Percentiles rank a stretch among this genome's conserved stretches.
Evolutionary conservation across 1,284 basidiomycete species (phyloP).

Genomic region (Trichosporon ovoides): DNA sequence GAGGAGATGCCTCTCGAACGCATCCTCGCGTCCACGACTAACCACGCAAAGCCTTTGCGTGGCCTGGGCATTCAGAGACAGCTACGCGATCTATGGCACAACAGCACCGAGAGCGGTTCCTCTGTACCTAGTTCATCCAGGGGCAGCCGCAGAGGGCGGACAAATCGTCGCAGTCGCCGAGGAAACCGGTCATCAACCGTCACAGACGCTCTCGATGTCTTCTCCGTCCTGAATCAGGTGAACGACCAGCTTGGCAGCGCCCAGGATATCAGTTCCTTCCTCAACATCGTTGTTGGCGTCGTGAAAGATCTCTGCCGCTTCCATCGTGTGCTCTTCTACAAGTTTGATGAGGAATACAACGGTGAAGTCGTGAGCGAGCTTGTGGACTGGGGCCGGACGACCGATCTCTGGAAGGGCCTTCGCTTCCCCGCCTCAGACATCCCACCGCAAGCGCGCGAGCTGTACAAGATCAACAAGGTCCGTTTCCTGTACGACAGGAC

Average conservation of each 20-base stretch:
- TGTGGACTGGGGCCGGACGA: slow-evolving; percentile 73
- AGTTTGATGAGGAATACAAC: slow-evolving; percentile 55
- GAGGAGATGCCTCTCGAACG: slow-evolving; percentile 55
- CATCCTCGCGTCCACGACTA: slow-evolving; percentile 69
- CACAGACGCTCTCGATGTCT: slow-evolving; percentile 67
- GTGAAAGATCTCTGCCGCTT: slow-evolving; percentile 79
- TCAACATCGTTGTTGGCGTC: slow-evolving; percentile 73
- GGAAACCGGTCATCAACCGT: slow-evolving; percentile 2
- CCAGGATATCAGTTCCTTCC: slow-evolving; percentile 63
- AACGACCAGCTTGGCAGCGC: slow-evolving; percentile 76
- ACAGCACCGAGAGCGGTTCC: background rate
- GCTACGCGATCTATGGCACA: background rate
- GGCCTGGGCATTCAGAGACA: slow-evolving; percentile 51
- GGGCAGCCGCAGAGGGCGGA: background rate
- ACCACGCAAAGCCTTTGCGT: slow-evolving; percentile 64
- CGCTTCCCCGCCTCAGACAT: slow-evolving; percentile 59
- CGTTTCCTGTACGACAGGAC: slow-evolving; percentile 73
- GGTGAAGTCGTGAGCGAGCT: slow-evolving; percentile 75
- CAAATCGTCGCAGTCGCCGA: background rate
- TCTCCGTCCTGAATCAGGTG: slow-evolving; percentile 73
- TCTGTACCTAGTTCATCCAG: background rate
- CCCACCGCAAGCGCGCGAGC: slow-evolving; percentile 56
- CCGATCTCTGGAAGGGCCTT: slow-evolving; percentile 63
- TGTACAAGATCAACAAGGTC: slow-evolving; percentile 67
- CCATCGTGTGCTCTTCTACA: slow-evolving; percentile 82